phyloP scores from a whole-genome alignment of 768 basidiomycete genomes.

The Boletus tomentosulus region DNA sequence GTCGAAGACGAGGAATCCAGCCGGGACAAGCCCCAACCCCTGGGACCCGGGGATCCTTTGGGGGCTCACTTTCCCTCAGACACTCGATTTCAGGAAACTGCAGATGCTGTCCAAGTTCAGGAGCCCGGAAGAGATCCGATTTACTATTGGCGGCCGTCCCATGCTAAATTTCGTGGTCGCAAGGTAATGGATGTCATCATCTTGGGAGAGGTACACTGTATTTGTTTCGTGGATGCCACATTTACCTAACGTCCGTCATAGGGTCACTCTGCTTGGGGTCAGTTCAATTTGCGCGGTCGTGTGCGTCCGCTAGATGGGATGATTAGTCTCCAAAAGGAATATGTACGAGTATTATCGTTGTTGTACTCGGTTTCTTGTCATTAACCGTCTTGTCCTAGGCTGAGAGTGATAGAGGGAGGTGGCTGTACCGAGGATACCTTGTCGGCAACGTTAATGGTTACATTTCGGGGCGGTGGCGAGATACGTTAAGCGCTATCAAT shows the following conservation, averaged over 20 bases:
- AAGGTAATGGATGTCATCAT: slow-evolving; percentile 56
- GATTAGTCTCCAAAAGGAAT: slow-evolving; percentile 79
- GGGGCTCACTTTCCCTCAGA: slow-evolving; percentile 58
- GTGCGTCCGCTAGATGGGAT: slow-evolving; percentile 81
- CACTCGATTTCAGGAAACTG: slow-evolving; percentile 45
- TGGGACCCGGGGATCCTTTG: slow-evolving; percentile 58
- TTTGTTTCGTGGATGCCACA: neutral
- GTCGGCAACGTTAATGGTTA: slow-evolving; percentile 66
- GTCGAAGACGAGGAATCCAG: slow-evolving; percentile 27
- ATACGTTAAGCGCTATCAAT: slow-evolving; percentile 63
- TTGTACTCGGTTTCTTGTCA: neutral
- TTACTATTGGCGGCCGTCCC: slow-evolving; percentile 26
- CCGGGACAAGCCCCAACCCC: slow-evolving; percentile 22
- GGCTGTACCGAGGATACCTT: slow-evolving; percentile 84
- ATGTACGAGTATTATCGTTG: slow-evolving; percentile 43
- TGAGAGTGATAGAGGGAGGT: slow-evolving; percentile 71
- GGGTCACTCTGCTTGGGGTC: slow-evolving; percentile 92
- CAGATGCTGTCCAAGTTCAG: slow-evolving; percentile 44
- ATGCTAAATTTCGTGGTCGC: slow-evolving; percentile 28
- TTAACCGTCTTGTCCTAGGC: slow-evolving; percentile 36
- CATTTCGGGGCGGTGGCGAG: slow-evolving; percentile 83
- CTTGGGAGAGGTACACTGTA: slow-evolving; percentile 60
- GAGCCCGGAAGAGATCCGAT: slow-evolving; percentile 38
- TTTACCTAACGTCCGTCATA: slow-evolving; percentile 26
- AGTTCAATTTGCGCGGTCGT: slow-evolving; percentile 75